Evolutionary conservation across 2,329 filamentous ascomycete genomes (phyloP), one percentile per base, ranked within the genome.

Genomic region (Aureobasidium vineae): DNA sequence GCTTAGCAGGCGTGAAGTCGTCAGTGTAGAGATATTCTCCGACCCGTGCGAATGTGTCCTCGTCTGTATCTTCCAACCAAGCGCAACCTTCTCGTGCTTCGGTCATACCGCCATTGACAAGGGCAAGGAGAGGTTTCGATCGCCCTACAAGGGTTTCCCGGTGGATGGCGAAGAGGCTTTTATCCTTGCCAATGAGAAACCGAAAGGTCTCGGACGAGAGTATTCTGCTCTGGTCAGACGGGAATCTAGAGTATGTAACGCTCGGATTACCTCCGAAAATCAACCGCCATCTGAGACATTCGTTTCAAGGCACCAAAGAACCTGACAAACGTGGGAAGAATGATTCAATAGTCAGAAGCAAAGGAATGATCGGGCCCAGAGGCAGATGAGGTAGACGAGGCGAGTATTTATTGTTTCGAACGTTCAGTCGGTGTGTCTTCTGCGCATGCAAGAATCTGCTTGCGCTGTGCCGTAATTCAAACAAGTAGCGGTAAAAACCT

Each of bases 11-110:
- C 13, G 70, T 75, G 68, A 83, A 83, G 63, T 81, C 75, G 11
- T 81, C 79, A 0, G 79, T 82, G 67, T 83, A 84, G 15, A 80
- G 80, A 74, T 79, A 83, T 68, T 83, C 78, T 68, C 77, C 79
- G 69, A 84, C 83, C 1, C 77, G 78, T 33, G 79, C 73, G 67
- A 84, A 83, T 1, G 81, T 82, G 52, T 79, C 77, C 15, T 80
- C 80, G 67, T 83, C 79, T 49, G 23, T 56, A 81, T 82, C 79
- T 60, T 81, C 79, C 66, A 81, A 69, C 21, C 28, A 47, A 79
- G 54, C 33, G 28, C 74, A 15, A 77, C 79, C 38, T 78, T 76
- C 13, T 76, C 74, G 76, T 3, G 80, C 79, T 69, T 83, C 80
- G 43, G 77, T 76, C 60, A 80, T 81, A 28, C 78, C 73, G 49